Conservation (phyloP, 345 rosid genomes). For the Jatropha curcas region DNA sequence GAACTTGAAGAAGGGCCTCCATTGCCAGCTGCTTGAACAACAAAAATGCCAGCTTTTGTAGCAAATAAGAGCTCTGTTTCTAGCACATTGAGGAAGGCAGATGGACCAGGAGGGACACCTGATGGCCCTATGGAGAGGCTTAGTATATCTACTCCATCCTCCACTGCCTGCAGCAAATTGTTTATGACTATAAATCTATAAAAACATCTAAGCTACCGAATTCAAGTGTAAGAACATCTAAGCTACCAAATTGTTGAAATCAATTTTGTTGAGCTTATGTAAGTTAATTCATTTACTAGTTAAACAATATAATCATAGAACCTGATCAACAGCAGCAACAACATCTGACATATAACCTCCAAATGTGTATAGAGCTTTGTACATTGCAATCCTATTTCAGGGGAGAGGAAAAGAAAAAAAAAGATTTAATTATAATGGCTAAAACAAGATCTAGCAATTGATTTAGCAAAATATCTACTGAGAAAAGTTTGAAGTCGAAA, state of each 20-base stretch:
- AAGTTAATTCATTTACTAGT: background rate
- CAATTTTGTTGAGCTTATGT: background rate
- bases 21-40: conserved; percentile 54
- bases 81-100: conserved; percentile 45
- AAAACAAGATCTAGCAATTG: background rate
- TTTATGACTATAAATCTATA: background rate
- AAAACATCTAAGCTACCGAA: background rate
- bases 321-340: conserved; percentile 58
- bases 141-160: conserved; percentile 51
- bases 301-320: conserved; percentile 8
- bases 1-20: conserved; percentile 51
- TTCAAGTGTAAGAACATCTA: background rate
- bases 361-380: conserved; percentile 48
- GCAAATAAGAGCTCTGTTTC: conserved; percentile 51
- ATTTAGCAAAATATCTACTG: background rate
- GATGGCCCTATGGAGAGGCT: conserved; percentile 48
- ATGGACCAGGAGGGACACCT: conserved; percentile 44
- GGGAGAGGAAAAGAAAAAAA: background rate
- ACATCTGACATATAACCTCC: conserved; percentile 57
- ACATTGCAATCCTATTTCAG: conserved; percentile 42
- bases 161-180: conserved; percentile 41
- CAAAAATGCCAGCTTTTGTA: conserved; percentile 47
- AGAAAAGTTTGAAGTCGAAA: background rate
- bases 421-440: background rate
- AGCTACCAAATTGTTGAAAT: background rate